Conservation (phyloP, 257 asterid genomes). For the Thymus mandschuricus region DNA sequence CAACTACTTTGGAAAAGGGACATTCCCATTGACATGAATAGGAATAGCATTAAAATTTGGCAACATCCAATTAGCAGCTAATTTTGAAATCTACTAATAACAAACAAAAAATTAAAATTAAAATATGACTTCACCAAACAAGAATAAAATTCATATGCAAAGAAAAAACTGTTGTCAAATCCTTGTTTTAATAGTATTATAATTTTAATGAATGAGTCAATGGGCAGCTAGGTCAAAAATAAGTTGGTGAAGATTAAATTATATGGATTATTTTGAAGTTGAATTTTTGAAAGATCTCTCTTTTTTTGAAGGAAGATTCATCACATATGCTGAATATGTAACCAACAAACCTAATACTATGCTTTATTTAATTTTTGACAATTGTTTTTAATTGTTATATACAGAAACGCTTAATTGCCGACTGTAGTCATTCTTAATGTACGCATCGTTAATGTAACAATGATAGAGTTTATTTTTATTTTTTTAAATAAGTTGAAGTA, state of each 20-base stretch:
- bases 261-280: neutral
- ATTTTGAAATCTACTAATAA: neutral
- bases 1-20: neutral
- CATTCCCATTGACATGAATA: conserved; percentile 4
- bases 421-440: too few species aligned
- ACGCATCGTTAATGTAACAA: too few species aligned
- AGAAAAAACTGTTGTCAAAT: neutral
- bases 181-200: neutral
- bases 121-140: neutral
- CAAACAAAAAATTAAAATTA: too few species aligned
- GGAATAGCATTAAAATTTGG: neutral
- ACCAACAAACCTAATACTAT: conserved; percentile 6
- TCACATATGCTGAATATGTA: neutral
- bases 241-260: neutral
- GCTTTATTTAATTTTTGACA: conserved; percentile 2
- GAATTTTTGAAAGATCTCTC: neutral
- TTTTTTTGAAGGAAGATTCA: neutral
- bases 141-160: neutral
- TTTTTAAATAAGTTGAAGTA: too few species aligned
- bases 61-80: conserved; percentile 22
- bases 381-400: neutral
- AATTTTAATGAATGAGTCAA: neutral
- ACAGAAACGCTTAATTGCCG: too few species aligned
- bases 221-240: conserved; percentile 16
- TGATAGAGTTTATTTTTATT: too few species aligned